Percentiles rank a stretch among this genome's conserved stretches.
These are phyloP conservation scores for Phyllosticta ampelicida DNA, from an alignment of 2,329 filamentous ascomycete species.

Conservation along the genomic window DNA sequence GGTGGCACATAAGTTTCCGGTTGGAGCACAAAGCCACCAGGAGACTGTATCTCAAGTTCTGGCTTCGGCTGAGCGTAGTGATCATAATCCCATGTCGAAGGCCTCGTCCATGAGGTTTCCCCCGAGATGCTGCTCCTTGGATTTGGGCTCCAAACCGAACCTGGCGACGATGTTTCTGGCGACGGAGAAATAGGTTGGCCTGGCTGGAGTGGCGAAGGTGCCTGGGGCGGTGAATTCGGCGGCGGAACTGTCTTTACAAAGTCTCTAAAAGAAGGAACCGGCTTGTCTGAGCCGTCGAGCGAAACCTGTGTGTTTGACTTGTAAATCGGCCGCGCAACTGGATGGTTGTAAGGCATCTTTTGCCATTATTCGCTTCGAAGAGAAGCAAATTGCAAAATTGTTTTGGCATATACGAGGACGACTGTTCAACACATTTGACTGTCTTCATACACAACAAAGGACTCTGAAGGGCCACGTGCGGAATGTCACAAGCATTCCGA, in stretches of 20 bases:
- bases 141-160: not conserved
- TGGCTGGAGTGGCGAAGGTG: not conserved
- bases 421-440: not conserved
- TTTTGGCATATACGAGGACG: not conserved
- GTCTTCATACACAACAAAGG: conserved; percentile 5
- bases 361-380: not conserved
- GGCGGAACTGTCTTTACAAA: conserved; percentile 5
- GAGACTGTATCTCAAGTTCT: not conserved
- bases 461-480: not conserved
- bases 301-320: not conserved
- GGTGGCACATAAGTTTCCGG: conserved; percentile 1
- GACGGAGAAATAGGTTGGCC: not conserved
- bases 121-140: not conserved
- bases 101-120: not conserved
- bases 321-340: not conserved
- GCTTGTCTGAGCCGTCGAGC: conserved; percentile 4
- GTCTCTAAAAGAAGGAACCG: conserved; percentile 2
- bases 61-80: not conserved
- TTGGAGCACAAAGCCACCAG: conserved; percentile 1
- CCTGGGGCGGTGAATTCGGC: not conserved
- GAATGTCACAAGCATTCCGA: conserved; percentile 4
- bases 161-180: not conserved
- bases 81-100: not conserved
- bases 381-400: not conserved
- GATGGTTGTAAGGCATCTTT: not conserved